phyloP scores from a whole-genome alignment of 2,329 filamentous ascomycete species.

The Pezizomycotina sp. region DNA sequence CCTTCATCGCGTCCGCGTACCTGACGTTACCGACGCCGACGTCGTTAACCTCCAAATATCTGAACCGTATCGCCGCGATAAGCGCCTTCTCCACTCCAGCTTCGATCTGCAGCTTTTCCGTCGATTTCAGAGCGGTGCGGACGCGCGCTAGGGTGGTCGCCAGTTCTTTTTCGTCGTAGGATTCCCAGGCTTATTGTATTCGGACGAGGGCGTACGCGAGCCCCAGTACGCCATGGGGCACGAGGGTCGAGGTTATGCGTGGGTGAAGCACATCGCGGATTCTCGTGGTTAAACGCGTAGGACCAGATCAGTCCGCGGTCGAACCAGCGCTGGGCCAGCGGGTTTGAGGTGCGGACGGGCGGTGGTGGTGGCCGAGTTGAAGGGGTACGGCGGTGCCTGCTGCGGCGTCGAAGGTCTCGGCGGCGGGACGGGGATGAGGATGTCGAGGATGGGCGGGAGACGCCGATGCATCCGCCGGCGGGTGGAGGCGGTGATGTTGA shows the following conservation, averaged over 20 bases:
- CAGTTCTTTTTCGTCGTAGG: conserved; percentile 48
- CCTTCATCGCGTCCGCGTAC: conserved; percentile 46
- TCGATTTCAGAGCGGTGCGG: conserved; percentile 35
- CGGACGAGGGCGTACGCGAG: conserved; percentile 56
- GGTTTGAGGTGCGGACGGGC: conserved; percentile 38
- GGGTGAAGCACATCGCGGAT: conserved; percentile 46
- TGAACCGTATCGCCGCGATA: conserved; percentile 43
- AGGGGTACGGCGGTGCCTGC: too few species aligned
- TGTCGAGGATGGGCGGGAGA: too few species aligned
- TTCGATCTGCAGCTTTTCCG: conserved; percentile 26
- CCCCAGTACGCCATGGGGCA: conserved; percentile 55
- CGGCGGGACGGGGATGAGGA: too few species aligned
- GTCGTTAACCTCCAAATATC: conserved; percentile 42
- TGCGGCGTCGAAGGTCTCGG: too few species aligned
- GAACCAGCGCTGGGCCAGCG: conserved; percentile 48
- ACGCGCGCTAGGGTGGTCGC: conserved; percentile 36
- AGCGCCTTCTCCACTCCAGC: conserved; percentile 47
- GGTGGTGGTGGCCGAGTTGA: conserved; percentile 45
- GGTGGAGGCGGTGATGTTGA: too few species aligned
- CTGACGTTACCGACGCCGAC: conserved; percentile 40
- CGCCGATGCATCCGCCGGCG: too few species aligned
- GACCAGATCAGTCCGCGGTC: conserved; percentile 56
- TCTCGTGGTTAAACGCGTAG: conserved; percentile 64
- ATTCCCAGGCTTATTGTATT: conserved; percentile 58
- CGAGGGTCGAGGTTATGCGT: conserved; percentile 38